Percentiles rank a stretch among this genome's conserved stretches.
Evolutionary conservation across 1,284 basidiomycete species (phyloP).

Genomic region (Trichosporon ovoides): DNA sequence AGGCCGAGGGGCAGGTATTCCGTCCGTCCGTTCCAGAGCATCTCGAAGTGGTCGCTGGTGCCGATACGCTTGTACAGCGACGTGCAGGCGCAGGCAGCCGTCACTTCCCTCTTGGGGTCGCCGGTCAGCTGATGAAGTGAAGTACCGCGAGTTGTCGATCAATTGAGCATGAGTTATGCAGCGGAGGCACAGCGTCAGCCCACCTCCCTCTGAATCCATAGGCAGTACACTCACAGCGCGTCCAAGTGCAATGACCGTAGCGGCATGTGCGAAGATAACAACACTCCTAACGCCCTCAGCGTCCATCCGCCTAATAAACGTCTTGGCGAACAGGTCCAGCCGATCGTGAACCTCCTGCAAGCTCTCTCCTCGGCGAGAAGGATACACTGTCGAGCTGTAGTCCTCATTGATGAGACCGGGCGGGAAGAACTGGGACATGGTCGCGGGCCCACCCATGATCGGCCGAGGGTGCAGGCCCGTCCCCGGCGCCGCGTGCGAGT

Average conservation of each 20-base stretch:
- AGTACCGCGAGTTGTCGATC: background rate
- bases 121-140: conserved; percentile 18
- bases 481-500: conserved; percentile 8
- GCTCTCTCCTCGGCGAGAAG: conserved; percentile 49
- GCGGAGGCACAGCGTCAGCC: background rate
- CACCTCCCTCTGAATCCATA: conserved; percentile 5
- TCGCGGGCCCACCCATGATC: conserved; percentile 19
- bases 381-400: conserved; percentile 49
- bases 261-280: conserved; percentile 53
- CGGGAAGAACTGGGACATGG: conserved; percentile 36
- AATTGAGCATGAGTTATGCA: no score
- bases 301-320: conserved; percentile 38
- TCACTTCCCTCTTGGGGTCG: conserved; percentile 27
- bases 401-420: conserved; percentile 23
- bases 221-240: conserved; percentile 43
- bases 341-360: conserved; percentile 47
- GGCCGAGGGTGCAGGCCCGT: conserved; percentile 46
- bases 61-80: conserved; percentile 37
- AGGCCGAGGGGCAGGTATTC: conserved; percentile 46
- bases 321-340: conserved; percentile 38
- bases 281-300: conserved; percentile 43
- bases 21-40: conserved; percentile 39
- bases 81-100: conserved; percentile 44
- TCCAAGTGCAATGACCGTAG: conserved; percentile 49
- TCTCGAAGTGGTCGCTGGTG: conserved; percentile 35